Percentiles rank a stretch among this genome's conserved stretches.
Evolutionary conservation across 2,329 filamentous ascomycete species (phyloP).

Genomic region (Grosmannia serpens): DNA sequence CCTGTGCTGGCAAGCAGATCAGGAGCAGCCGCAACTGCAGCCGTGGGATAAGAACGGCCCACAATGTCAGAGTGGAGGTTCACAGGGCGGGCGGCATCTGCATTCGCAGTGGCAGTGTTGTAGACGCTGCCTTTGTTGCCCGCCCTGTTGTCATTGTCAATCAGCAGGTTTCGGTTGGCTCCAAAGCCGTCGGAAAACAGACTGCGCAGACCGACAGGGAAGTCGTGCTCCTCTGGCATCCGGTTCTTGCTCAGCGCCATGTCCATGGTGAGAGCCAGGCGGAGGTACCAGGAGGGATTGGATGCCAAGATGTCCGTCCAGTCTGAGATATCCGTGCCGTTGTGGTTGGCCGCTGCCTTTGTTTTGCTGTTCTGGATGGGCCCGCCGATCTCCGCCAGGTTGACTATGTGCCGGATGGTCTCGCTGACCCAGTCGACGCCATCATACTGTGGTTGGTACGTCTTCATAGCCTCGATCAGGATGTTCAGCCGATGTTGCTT

Average conservation of each 20-base stretch:
- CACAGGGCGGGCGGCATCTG: too few relatives aligned
- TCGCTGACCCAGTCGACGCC: constrained; percentile 13
- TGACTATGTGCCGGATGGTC: constrained; percentile 11
- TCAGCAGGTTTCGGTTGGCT: background rate
- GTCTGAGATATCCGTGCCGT: constrained; percentile 2
- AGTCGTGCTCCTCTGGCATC: constrained; percentile 13
- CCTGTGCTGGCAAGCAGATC: too few relatives aligned
- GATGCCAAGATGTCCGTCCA: constrained; percentile 11
- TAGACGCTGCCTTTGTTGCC: too few relatives aligned
- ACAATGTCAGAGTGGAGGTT: too few relatives aligned
- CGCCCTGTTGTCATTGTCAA: too few relatives aligned
- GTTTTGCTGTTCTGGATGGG: background rate
- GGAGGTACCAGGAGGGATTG: constrained; percentile 12
- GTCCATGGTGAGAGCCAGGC: constrained; percentile 12
- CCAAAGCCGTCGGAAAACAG: constrained; percentile 4
- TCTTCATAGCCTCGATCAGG: constrained; percentile 13
- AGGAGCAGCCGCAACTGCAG: too few relatives aligned
- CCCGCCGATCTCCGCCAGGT: constrained; percentile 11
- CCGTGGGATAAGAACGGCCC: too few relatives aligned
- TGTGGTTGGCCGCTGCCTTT: background rate
- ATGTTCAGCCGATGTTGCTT: constrained; percentile 27
- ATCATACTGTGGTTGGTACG: constrained; percentile 13
- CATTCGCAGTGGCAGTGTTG: too few relatives aligned
- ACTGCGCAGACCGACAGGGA: constrained; percentile 9
- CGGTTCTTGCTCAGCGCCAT: constrained; percentile 13